Evolutionary conservation across 805 yeast genomes (phyloP).

Genomic region (Metschnikowia koreensis): DNA sequence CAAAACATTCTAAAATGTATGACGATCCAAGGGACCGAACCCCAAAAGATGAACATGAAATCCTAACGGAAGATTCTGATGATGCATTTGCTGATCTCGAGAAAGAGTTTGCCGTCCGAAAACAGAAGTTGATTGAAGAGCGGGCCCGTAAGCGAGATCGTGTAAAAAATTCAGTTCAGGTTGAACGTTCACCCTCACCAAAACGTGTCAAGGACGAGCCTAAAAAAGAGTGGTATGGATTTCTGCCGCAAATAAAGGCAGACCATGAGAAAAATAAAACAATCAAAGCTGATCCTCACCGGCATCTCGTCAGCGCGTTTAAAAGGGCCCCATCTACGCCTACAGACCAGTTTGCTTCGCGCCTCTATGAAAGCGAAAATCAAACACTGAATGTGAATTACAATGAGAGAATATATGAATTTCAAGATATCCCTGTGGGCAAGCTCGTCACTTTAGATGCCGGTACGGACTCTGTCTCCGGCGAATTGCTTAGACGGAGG

Average conservation of each 20-base stretch:
- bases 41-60: conserved; percentile 24
- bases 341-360: conserved; percentile 13
- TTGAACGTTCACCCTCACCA: conserved; percentile 18
- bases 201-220: conserved; percentile 2
- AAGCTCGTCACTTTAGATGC: conserved; percentile 1
- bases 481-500: conserved; percentile 15
- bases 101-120: conserved; percentile 34
- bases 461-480: conserved; percentile 12
- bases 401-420: conserved; percentile 18
- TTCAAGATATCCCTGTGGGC: conserved; percentile 15
- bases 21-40: conserved; percentile 34
- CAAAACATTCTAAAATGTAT: conserved; percentile 2
- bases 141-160: conserved; percentile 15
- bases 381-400: conserved; percentile 4
- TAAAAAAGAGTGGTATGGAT: neutral
- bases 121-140: conserved; percentile 19
- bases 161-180: conserved; percentile 4
- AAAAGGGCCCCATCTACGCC: conserved; percentile 10
- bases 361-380: conserved; percentile 8
- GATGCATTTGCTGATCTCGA: conserved; percentile 38
- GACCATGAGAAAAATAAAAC: neutral
- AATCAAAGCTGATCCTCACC: neutral
- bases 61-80: conserved; percentile 37
- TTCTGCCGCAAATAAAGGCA: neutral
- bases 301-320: neutral